phyloP scores from a whole-genome alignment of 257 asterid genomes.

The Solanum ossicruentum region DNA sequence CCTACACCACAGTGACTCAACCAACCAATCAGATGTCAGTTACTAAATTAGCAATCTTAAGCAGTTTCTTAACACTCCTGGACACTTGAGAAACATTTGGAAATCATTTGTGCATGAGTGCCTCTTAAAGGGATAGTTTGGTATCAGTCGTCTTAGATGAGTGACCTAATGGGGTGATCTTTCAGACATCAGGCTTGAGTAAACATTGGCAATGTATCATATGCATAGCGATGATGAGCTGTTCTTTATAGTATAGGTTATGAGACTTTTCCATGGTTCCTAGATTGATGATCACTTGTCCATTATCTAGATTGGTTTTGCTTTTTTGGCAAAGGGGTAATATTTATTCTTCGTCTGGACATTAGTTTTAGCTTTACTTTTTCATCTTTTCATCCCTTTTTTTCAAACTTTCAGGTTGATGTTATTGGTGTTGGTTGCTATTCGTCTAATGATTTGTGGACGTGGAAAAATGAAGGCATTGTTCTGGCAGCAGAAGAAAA shows the following conservation, averaged over 20 bases:
- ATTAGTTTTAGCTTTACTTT: neutral
- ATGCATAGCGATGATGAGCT: neutral
- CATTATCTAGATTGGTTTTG: neutral
- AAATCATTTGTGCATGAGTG: neutral
- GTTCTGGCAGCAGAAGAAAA: constrained; percentile 67
- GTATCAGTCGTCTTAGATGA: neutral
- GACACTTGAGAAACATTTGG: neutral
- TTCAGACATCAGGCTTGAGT: neutral
- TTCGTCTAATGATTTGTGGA: constrained; percentile 89
- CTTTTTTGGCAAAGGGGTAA: neutral
- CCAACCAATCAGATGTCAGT: neutral
- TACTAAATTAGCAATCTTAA: neutral
- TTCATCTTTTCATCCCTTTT: neutral
- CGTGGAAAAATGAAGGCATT: constrained; percentile 91
- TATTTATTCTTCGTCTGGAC: neutral
- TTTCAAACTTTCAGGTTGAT: constrained; percentile 55
- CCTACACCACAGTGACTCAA: neutral
- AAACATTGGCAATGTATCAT: neutral
- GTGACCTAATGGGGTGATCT: neutral
- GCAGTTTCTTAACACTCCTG: neutral
- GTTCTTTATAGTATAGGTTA: neutral
- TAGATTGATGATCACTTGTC: neutral
- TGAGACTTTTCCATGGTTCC: neutral
- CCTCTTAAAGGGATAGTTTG: neutral
- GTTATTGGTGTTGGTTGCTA: constrained; percentile 94